Conservation (phyloP, 257 asterid genomes). For the Craterostigma plantagineum region DNA sequence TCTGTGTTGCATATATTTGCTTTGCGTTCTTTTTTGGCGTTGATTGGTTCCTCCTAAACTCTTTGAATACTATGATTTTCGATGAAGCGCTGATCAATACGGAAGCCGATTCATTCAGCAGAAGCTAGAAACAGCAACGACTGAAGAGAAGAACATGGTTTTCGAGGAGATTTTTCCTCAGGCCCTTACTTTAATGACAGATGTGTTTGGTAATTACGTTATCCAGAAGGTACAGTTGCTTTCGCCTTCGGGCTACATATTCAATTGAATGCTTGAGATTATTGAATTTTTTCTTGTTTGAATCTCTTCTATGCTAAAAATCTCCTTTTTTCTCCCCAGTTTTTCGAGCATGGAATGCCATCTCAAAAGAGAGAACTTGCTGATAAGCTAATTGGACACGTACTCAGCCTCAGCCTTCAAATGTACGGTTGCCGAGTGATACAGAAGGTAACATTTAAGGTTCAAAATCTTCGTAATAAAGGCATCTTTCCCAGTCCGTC, state of each 20-base stretch:
- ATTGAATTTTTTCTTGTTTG: too few species aligned
- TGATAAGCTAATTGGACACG: slow-evolving; percentile 72
- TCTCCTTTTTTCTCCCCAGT: slow-evolving; percentile 19
- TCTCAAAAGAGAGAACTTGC: slow-evolving; percentile 78
- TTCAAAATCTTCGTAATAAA: too few species aligned
- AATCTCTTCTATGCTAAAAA: too few species aligned
- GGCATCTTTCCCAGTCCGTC: too few species aligned
- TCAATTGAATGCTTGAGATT: too few species aligned
- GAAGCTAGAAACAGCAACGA: slow-evolving; percentile 84
- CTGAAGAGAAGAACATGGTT: slow-evolving; percentile 81
- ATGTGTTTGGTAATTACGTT: slow-evolving; percentile 91
- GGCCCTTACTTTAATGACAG: slow-evolving; percentile 80
- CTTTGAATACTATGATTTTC: slow-evolving; percentile 8
- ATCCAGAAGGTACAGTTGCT: slow-evolving; percentile 71
- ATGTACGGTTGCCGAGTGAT: slow-evolving; percentile 98
- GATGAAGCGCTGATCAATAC: slow-evolving; percentile 69
- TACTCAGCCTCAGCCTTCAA: slow-evolving; percentile 78
- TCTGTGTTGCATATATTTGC: neutral
- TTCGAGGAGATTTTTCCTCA: slow-evolving; percentile 78
- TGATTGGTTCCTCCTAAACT: slow-evolving; percentile 9
- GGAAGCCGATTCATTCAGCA: slow-evolving; percentile 98
- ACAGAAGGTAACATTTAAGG: slow-evolving; percentile 52
- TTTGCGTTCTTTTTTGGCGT: neutral
- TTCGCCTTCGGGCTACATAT: too few species aligned
- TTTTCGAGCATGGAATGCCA: slow-evolving; percentile 89